Percentiles rank a stretch among this genome's conserved stretches.
Conservation (phyloP, 2,329 filamentous ascomycete species). For the Fusarium newnesense region DNA sequence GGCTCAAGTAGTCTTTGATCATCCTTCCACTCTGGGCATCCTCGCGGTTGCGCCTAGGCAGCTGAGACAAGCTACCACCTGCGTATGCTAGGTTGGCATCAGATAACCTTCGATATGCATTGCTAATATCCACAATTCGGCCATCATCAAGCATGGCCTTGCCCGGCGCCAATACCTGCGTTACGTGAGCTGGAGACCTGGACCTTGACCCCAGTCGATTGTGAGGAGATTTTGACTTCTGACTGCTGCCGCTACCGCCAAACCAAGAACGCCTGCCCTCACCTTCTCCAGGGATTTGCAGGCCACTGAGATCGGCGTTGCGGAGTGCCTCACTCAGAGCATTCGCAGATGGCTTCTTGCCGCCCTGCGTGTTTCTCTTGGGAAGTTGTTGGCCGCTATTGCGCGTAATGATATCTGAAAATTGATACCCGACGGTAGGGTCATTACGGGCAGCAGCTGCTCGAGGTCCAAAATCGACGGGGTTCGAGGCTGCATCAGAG, state of each 20-base stretch:
- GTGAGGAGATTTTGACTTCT: conserved; percentile 64
- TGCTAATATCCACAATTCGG: conserved; percentile 72
- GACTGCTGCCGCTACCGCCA: conserved; percentile 51
- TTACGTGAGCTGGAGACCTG: conserved; percentile 47
- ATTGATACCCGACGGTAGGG: conserved; percentile 67
- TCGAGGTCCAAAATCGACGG: conserved; percentile 57
- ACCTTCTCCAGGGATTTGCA: conserved; percentile 60
- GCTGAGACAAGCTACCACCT: conserved; percentile 69
- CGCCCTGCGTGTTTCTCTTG: conserved; percentile 62
- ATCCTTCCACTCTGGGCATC: conserved; percentile 65
- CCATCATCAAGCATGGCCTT: conserved; percentile 68
- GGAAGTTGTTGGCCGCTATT: conserved; percentile 60
- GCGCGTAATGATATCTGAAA: conserved; percentile 66
- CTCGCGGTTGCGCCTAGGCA: conserved; percentile 66
- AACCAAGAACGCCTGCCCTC: conserved; percentile 54
- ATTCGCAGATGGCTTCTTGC: conserved; percentile 49
- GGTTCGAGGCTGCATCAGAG: conserved; percentile 63
- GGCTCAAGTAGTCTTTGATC: conserved; percentile 73
- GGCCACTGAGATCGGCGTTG: conserved; percentile 60
- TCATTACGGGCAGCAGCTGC: conserved; percentile 48
- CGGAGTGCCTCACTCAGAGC: conserved; percentile 65
- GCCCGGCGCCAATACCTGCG: conserved; percentile 44
- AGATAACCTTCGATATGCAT: conserved; percentile 76
- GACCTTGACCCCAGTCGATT: conserved; percentile 56
- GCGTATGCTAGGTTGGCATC: conserved; percentile 75